phyloP scores from a whole-genome alignment of 2,329 filamentous ascomycete genomes.

The Aspergillus thermomutatus region DNA sequence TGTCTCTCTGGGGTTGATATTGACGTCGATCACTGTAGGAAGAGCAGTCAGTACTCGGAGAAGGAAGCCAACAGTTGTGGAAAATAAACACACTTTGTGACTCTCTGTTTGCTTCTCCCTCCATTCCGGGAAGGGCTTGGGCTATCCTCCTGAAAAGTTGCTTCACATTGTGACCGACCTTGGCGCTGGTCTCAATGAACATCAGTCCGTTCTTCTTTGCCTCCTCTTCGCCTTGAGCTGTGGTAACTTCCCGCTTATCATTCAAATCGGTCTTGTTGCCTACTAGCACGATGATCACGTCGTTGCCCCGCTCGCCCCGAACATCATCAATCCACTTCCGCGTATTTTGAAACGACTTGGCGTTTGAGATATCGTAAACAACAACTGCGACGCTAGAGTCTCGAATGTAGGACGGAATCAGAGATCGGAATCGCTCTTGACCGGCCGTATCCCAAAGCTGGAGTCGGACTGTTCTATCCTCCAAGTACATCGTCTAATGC shows the following conservation, averaged over 20 bases:
- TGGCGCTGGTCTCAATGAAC: slow-evolving; percentile 99
- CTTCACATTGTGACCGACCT: slow-evolving; percentile 97
- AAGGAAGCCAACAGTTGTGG: not conserved
- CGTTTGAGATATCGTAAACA: slow-evolving; percentile 96
- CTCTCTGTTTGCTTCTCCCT: slow-evolving; percentile 77
- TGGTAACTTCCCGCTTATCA: slow-evolving; percentile 96
- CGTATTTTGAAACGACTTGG: slow-evolving; percentile 97
- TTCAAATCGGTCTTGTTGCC: slow-evolving; percentile 99
- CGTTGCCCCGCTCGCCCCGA: slow-evolving; percentile 90
- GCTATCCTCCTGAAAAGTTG: slow-evolving; percentile 96
- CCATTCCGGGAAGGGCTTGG: slow-evolving; percentile 95
- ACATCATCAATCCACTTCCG: slow-evolving; percentile 99
- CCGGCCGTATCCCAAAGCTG: slow-evolving; percentile 98
- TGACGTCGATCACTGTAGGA: slow-evolving; percentile 83
- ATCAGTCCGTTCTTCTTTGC: slow-evolving; percentile 97
- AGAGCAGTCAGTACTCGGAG: slow-evolving; percentile 22
- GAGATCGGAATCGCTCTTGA: slow-evolving; percentile 91
- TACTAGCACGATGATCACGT: slow-evolving; percentile 97
- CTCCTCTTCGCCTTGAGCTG: slow-evolving; percentile 93
- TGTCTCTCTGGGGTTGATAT: slow-evolving; percentile 68
- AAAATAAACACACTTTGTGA: slow-evolving; percentile 66
- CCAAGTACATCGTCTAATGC: slow-evolving; percentile 91
- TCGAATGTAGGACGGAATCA: slow-evolving; percentile 98
- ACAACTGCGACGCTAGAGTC: slow-evolving; percentile 97
- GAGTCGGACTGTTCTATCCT: slow-evolving; percentile 94